Conservation (phyloP, 192 early-diverging fungal genomes). For the Entomortierella beljakovae region DNA sequence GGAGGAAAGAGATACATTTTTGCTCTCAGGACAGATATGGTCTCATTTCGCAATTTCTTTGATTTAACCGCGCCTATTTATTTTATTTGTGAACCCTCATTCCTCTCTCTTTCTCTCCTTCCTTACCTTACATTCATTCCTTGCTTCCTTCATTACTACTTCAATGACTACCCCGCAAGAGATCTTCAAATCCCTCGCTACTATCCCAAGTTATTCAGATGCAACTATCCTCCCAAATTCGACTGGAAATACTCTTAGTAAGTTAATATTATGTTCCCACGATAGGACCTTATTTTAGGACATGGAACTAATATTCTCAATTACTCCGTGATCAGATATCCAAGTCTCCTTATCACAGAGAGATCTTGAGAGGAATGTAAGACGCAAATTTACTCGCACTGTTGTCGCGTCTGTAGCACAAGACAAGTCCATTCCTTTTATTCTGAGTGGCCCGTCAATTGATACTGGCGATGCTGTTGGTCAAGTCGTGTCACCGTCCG, state of each 20-base stretch:
- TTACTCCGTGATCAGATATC: conserved; percentile 22
- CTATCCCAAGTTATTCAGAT: conserved; percentile 50
- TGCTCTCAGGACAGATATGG: too few relatives aligned
- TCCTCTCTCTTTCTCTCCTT: neutral
- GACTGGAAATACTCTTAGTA: conserved; percentile 37
- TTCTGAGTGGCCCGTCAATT: conserved; percentile 41
- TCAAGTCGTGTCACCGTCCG: conserved; percentile 46
- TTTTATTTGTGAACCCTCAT: neutral
- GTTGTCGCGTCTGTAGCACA: conserved; percentile 46
- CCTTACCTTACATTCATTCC: neutral
- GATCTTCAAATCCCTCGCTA: conserved; percentile 45
- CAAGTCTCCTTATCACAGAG: conserved; percentile 57
- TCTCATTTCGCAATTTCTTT: too few relatives aligned
- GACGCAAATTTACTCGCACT: conserved; percentile 57
- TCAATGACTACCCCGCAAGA: conserved; percentile 46
- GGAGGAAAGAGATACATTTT: too few relatives aligned
- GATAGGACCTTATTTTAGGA: neutral
- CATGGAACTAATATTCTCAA: neutral
- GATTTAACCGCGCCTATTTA: too few relatives aligned
- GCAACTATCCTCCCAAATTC: conserved; percentile 38
- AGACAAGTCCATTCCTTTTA: conserved; percentile 28
- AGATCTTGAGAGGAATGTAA: conserved; percentile 64
- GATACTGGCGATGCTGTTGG: conserved; percentile 50
- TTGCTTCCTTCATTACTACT: neutral
- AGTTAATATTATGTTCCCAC: neutral